Conservation (phyloP, 306 rosid species). For the Inga leiocalycina region DNA sequence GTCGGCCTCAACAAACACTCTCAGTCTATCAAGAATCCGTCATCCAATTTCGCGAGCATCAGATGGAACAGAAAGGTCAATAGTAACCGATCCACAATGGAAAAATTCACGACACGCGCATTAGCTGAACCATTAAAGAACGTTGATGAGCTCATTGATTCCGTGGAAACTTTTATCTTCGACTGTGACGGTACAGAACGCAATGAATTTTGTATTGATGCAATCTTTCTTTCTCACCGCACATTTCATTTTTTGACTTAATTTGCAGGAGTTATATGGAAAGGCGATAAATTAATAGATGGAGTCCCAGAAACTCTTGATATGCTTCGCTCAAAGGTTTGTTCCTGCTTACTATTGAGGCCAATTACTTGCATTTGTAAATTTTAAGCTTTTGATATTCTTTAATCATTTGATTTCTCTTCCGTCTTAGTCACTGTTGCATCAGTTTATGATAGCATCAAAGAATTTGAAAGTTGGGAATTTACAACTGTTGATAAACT, state of each 20-base stretch:
- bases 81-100: conserved; percentile 49
- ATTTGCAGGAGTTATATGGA: conserved; percentile 96
- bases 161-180: conserved; percentile 92
- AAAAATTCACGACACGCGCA: conserved; percentile 59
- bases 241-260: background rate
- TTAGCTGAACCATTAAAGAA: conserved; percentile 77
- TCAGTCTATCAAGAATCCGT: conserved; percentile 24
- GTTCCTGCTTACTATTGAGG: conserved; percentile 32
- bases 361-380: conserved; percentile 23
- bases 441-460: background rate
- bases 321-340: conserved; percentile 91
- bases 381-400: conserved; percentile 4
- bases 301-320: conserved; percentile 98
- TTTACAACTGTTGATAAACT: conserved; percentile 21
- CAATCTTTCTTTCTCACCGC: background rate
- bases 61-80: conserved; percentile 39
- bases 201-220: too few relatives aligned
- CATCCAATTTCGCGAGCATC: conserved; percentile 32
- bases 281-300: conserved; percentile 90
- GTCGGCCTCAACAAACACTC: conserved; percentile 24
- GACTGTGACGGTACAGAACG: conserved; percentile 87
- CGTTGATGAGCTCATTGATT: conserved; percentile 82
- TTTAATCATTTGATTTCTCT: background rate
- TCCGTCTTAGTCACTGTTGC: background rate
- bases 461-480: background rate